phyloP scores from a whole-genome alignment of 2,329 filamentous ascomycete species.

The Exophiala bonariae region DNA sequence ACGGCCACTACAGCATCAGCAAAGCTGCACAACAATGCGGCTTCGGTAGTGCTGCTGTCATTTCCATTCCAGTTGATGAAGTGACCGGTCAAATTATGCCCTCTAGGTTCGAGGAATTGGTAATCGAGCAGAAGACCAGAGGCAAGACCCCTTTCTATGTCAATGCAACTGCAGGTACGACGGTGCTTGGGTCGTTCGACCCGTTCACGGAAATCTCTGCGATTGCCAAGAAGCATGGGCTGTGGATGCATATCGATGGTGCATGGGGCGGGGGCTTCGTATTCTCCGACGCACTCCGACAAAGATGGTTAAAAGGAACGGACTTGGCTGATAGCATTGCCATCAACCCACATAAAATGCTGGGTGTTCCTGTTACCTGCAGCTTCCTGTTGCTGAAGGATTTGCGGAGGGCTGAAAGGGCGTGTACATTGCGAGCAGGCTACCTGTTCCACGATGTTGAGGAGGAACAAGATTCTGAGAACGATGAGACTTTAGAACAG shows the following conservation, averaged over 20 bases:
- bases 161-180: slow-evolving; percentile 93
- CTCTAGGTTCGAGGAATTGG: slow-evolving; percentile 60
- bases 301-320: slow-evolving; percentile 65
- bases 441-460: slow-evolving; percentile 73
- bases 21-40: slow-evolving; percentile 93
- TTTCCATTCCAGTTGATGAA: slow-evolving; percentile 70
- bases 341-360: slow-evolving; percentile 96
- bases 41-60: slow-evolving; percentile 73
- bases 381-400: slow-evolving; percentile 83
- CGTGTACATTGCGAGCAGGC: slow-evolving; percentile 82
- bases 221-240: slow-evolving; percentile 67
- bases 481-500: not conserved
- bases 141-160: slow-evolving; percentile 89
- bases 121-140: slow-evolving; percentile 61
- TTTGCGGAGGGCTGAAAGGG: slow-evolving; percentile 71
- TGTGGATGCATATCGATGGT: slow-evolving; percentile 94
- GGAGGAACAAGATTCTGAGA: slow-evolving; percentile 38
- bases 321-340: slow-evolving; percentile 79
- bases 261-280: slow-evolving; percentile 85
- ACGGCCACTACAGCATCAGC: slow-evolving; percentile 92
- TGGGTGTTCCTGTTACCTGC: slow-evolving; percentile 86
- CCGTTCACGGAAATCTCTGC: slow-evolving; percentile 69
- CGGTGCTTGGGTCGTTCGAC: slow-evolving; percentile 86
- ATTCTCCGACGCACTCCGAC: slow-evolving; percentile 65
- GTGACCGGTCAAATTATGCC: slow-evolving; percentile 69